Percentiles rank a stretch among this genome's conserved stretches.
These are phyloP conservation scores for Aspergillus novofumigatus DNA, from an alignment of 2,329 filamentous ascomycete species.

Conservation along the genomic window DNA sequence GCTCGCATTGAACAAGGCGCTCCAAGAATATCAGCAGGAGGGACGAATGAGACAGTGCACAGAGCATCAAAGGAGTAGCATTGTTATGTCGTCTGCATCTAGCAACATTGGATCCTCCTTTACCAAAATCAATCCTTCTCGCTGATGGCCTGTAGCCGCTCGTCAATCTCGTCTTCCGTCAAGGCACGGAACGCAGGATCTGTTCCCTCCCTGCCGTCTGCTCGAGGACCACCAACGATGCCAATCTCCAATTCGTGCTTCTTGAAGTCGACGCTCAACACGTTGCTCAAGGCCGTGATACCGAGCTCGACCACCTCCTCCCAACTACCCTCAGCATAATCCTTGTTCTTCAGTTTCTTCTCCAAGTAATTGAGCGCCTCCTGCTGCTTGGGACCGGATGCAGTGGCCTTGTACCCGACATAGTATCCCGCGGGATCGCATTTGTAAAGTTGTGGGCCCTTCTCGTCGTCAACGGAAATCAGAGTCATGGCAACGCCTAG, in stretches of 20 bases:
- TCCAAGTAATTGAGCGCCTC: conserved; percentile 97
- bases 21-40: conserved; percentile 1
- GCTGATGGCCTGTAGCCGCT: conserved; percentile 93
- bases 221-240: conserved; percentile 82
- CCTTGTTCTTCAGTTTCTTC: conserved; percentile 99
- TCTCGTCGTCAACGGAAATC: conserved; percentile 88
- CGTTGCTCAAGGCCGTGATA: conserved; percentile 90
- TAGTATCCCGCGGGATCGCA: conserved; percentile 98
- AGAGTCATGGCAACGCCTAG: conserved; percentile 93
- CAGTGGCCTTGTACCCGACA: conserved; percentile 96
- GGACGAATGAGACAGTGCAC: conserved; percentile 1
- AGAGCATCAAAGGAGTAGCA: conserved; percentile 11
- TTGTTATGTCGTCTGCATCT: conserved; percentile 21
- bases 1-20: neutral
- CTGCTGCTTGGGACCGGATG: conserved; percentile 95
- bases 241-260: conserved; percentile 98
- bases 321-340: conserved; percentile 85
- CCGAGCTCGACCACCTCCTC: conserved; percentile 96
- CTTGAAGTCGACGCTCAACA: conserved; percentile 99
- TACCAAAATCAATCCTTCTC: conserved; percentile 77
- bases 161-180: conserved; percentile 97
- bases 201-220: conserved; percentile 78
- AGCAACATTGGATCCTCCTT: conserved; percentile 15
- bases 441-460: conserved; percentile 94
- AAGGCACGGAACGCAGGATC: conserved; percentile 77